Evolutionary conservation across 345 rosid species (phyloP).

Genomic region (Cardamine occulta): DNA sequence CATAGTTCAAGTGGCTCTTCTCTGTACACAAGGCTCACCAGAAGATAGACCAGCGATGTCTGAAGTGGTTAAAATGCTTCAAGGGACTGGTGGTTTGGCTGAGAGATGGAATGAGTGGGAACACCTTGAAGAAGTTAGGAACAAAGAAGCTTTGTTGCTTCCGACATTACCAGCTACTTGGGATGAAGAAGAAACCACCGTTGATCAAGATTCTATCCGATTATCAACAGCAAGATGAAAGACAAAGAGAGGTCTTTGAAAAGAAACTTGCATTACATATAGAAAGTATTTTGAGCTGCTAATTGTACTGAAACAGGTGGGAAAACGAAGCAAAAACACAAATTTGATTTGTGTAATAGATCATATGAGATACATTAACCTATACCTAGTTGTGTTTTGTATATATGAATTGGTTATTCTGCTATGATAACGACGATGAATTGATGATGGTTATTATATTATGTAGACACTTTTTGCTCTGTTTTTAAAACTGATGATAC

Average conservation of each 20-base stretch:
- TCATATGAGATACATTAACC: slow-evolving; percentile 6
- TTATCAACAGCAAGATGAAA: slow-evolving; percentile 72
- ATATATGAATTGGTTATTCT: slow-evolving; percentile 20
- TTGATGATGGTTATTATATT: slow-evolving; percentile 6
- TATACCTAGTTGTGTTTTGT: slow-evolving; percentile 18
- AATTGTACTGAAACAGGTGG: slow-evolving; percentile 37
- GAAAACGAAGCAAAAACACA: slow-evolving; percentile 20
- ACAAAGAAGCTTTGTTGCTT: slow-evolving; percentile 53
- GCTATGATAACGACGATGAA: neutral
- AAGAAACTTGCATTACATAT: slow-evolving; percentile 7
- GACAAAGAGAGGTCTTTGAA: slow-evolving; percentile 14
- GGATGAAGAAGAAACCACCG: slow-evolving; percentile 69
- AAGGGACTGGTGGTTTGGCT: slow-evolving; percentile 65
- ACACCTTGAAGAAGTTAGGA: slow-evolving; percentile 67
- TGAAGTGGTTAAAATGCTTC: slow-evolving; percentile 78
- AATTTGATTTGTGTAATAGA: slow-evolving; percentile 35
- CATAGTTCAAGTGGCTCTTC: slow-evolving; percentile 74
- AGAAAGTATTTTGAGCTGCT: slow-evolving; percentile 21
- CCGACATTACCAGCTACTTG: slow-evolving; percentile 61
- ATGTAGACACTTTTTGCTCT: slow-evolving; percentile 8
- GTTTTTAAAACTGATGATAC: slow-evolving; percentile 6
- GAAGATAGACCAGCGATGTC: slow-evolving; percentile 79
- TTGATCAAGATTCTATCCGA: slow-evolving; percentile 80
- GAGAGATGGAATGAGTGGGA: slow-evolving; percentile 87
- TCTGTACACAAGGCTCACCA: slow-evolving; percentile 78